phyloP scores from a whole-genome alignment of 352 stramenopile genomes.

The Phytophthora cryptogea region DNA sequence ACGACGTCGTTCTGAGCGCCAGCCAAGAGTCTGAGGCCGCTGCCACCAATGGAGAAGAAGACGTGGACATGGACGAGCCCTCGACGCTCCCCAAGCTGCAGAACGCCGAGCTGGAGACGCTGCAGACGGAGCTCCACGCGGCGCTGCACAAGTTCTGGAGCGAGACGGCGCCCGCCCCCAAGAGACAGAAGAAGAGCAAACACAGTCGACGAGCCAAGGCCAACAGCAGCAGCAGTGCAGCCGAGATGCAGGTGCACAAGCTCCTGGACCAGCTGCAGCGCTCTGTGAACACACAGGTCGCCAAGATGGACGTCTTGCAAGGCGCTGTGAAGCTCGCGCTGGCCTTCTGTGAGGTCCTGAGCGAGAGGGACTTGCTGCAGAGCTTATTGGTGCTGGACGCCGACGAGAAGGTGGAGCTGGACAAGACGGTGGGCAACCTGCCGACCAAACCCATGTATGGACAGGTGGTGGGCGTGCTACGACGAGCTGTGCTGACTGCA shows the following conservation, averaged over 20 bases:
- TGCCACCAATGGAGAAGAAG: conserved; percentile 13
- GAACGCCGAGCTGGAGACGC: conserved; percentile 40
- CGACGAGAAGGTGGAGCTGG: conserved; percentile 30
- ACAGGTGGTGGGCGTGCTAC: conserved; percentile 45
- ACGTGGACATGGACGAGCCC: conserved; percentile 28
- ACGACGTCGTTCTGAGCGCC: conserved; percentile 9
- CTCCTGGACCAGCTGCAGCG: conserved; percentile 45
- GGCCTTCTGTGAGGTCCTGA: conserved; percentile 41
- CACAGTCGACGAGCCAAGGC: conserved; percentile 32
- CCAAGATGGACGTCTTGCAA: conserved; percentile 27
- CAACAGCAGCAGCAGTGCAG: conserved; percentile 9
- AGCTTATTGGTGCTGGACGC: conserved; percentile 24
- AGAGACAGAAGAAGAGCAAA: conserved; percentile 75
- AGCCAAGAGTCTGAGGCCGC: conserved; percentile 5
- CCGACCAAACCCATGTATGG: conserved; percentile 50
- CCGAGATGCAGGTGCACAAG: conserved; percentile 38
- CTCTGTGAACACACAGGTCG: conserved; percentile 42
- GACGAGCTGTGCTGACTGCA: conserved; percentile 40
- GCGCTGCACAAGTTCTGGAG: conserved; percentile 41
- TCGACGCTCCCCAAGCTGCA: conserved; percentile 23
- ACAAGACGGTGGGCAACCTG: conserved; percentile 42
- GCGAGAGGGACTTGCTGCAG: conserved; percentile 45
- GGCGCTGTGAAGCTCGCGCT: conserved; percentile 57
- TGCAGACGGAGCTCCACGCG: conserved; percentile 50
- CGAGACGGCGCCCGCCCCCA: conserved; percentile 39